Percentiles rank a stretch among this genome's conserved stretches.
Conservation (phyloP, 768 basidiomycete species). For the Steccherinum ochraceum region DNA sequence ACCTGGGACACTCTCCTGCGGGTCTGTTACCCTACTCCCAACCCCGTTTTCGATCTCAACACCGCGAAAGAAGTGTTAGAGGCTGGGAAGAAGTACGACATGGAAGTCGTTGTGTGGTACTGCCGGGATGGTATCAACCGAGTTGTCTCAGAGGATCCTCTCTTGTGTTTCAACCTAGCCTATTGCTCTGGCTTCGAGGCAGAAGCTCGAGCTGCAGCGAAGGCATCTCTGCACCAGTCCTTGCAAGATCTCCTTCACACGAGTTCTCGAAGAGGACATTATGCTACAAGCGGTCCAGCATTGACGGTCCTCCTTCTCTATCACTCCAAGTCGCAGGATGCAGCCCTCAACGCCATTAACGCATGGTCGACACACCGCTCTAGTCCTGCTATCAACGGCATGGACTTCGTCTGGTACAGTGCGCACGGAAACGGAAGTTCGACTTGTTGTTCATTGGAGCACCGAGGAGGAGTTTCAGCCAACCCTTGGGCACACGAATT, state of each 20-base stretch:
- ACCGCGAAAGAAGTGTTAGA: neutral
- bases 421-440: no score
- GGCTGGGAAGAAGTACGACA: neutral
- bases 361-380: no score
- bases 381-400: no score
- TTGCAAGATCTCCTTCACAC: neutral
- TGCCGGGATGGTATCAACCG: neutral
- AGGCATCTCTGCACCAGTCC: neutral
- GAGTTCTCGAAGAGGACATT: no score
- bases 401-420: no score
- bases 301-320: no score
- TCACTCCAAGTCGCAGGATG: no score
- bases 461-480: no score
- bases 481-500: no score
- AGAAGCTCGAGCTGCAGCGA: neutral
- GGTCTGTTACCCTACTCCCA: neutral
- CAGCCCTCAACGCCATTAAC: no score
- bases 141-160: neutral
- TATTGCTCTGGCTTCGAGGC: neutral
- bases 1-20: neutral
- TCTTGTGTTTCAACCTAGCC: neutral
- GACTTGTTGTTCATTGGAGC: no score
- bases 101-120: neutral
- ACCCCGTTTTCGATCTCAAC: neutral
- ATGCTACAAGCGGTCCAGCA: no score